Percentiles rank a stretch among this genome's conserved stretches.
Evolutionary conservation across 352 stramenopile genomes (phyloP).

Genomic region (Pythium chondricola): DNA sequence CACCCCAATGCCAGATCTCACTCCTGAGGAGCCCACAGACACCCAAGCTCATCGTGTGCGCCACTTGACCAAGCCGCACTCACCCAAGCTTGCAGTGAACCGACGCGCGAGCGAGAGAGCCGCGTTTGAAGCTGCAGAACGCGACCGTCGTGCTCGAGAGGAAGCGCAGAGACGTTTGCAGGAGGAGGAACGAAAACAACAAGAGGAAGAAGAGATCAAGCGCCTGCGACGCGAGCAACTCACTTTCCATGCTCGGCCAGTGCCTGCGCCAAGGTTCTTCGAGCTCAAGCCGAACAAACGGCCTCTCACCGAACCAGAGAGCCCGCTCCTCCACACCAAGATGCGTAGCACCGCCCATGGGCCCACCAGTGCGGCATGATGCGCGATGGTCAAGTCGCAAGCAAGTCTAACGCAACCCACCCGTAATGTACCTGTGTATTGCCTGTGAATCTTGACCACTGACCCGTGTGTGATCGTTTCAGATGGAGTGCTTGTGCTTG

Average conservation of each 20-base stretch:
- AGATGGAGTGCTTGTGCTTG: not conserved
- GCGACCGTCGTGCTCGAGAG: conserved; percentile 53
- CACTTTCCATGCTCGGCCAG: conserved; percentile 64
- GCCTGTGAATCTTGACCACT: not conserved
- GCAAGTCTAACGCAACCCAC: too few relatives aligned
- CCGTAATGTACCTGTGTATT: conserved; percentile 17
- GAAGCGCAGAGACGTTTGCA: conserved; percentile 50
- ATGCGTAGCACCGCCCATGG: conserved; percentile 11
- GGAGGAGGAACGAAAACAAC: conserved; percentile 41
- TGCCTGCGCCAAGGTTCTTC: conserved; percentile 40
- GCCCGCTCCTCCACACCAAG: conserved; percentile 26
- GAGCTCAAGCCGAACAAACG: conserved; percentile 37
- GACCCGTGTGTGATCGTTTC: not conserved
- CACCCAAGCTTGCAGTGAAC: conserved; percentile 55
- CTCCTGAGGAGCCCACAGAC: conserved; percentile 9
- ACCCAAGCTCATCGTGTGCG: too few relatives aligned
- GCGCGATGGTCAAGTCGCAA: not conserved
- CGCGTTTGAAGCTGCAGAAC: conserved; percentile 61
- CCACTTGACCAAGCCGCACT: conserved; percentile 13
- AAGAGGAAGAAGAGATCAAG: conserved; percentile 66
- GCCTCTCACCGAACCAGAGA: conserved; percentile 53
- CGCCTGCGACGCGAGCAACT: conserved; percentile 63
- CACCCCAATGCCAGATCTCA: conserved; percentile 53
- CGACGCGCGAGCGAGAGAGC: conserved; percentile 54
- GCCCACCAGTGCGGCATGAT: conserved; percentile 16